Evolutionary conservation across 257 asterid genomes (phyloP).

Genomic region (Gentiana macrophylla): DNA sequence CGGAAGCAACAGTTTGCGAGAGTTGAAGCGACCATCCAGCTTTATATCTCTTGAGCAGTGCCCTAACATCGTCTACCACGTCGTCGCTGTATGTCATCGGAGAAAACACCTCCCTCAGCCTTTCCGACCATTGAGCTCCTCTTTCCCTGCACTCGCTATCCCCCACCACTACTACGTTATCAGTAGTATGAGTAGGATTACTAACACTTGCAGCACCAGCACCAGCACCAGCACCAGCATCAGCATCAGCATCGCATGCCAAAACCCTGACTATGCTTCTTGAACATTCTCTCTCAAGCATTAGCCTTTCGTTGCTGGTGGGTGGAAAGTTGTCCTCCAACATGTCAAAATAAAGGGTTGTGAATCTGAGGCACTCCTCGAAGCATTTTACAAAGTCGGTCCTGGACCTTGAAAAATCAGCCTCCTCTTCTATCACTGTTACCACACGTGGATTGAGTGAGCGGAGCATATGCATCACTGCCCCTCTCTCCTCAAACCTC

Average conservation of each 20-base stretch:
- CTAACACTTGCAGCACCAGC: too few species aligned
- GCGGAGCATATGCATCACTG: slow-evolving; percentile 25
- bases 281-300: slow-evolving; percentile 72
- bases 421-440: slow-evolving; percentile 74
- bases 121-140: slow-evolving; percentile 60
- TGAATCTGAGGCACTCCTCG: slow-evolving; percentile 73
- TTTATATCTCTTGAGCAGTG: slow-evolving; percentile 62
- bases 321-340: slow-evolving; percentile 55
- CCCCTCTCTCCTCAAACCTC: slow-evolving; percentile 20
- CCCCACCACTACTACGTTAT: too few species aligned
- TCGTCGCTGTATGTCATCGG: slow-evolving; percentile 48
- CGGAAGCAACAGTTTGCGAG: slow-evolving; percentile 18
- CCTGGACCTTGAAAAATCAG: slow-evolving; percentile 42
- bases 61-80: slow-evolving; percentile 61
- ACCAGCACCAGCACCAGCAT: too few species aligned
- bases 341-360: slow-evolving; percentile 63
- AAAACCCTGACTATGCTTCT: slow-evolving; percentile 68
- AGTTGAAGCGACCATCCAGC: slow-evolving; percentile 58
- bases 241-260: slow-evolving; percentile 47
- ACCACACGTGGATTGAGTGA: slow-evolving; percentile 50
- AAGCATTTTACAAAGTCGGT: slow-evolving; percentile 47
- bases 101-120: slow-evolving; percentile 37
- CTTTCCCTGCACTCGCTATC: slow-evolving; percentile 55
- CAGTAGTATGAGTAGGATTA: too few species aligned
- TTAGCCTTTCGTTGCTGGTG: slow-evolving; percentile 68